Percentiles rank a stretch among this genome's conserved stretches.
These are phyloP conservation scores for Xylariaceae sp. DNA, from an alignment of 2,329 filamentous ascomycete species.

Conservation along the genomic window DNA sequence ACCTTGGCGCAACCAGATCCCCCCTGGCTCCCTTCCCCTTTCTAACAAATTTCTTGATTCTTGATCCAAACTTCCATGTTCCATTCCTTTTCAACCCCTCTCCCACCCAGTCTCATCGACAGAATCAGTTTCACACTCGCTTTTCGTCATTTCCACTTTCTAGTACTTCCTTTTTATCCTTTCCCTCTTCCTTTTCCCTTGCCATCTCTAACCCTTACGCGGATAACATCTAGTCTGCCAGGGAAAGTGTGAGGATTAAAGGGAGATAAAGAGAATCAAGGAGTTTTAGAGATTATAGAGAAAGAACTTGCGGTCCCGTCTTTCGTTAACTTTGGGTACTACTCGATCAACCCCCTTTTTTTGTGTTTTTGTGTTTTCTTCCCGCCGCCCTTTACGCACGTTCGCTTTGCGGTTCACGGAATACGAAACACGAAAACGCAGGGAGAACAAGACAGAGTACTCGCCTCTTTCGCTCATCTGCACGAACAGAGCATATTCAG, in stretches of 20 bases:
- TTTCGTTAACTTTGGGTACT: conserved; percentile 30
- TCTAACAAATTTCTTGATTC: conserved; percentile 37
- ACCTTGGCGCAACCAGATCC: conserved; percentile 28
- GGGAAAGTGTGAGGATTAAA: conserved; percentile 21
- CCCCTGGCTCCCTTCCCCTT: conserved; percentile 31
- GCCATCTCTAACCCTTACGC: conserved; percentile 16
- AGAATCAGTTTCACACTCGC: conserved; percentile 35
- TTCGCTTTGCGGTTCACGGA: conserved; percentile 22
- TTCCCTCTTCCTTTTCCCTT: conserved; percentile 10
- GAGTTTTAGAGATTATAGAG: conserved; percentile 9
- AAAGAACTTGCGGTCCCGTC: conserved; percentile 23
- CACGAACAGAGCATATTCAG: conserved; percentile 5
- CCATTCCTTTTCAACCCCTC: conserved; percentile 27
- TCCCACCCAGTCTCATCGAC: conserved; percentile 20
- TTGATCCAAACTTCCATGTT: conserved; percentile 30
- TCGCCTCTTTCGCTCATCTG: conserved; percentile 9
- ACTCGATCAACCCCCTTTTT: conserved; percentile 10
- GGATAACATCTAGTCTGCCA: conserved; percentile 17
- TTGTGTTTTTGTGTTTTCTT: conserved; percentile 16
- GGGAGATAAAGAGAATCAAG: conserved; percentile 17
- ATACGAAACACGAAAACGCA: conserved; percentile 13
- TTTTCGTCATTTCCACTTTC: conserved; percentile 27
- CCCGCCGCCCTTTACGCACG: conserved; percentile 22
- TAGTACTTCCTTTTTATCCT: conserved; percentile 22
- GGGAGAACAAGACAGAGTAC: conserved; percentile 7